Conservation (phyloP, 805 yeast species). For the Candida nonsorbophila region DNA sequence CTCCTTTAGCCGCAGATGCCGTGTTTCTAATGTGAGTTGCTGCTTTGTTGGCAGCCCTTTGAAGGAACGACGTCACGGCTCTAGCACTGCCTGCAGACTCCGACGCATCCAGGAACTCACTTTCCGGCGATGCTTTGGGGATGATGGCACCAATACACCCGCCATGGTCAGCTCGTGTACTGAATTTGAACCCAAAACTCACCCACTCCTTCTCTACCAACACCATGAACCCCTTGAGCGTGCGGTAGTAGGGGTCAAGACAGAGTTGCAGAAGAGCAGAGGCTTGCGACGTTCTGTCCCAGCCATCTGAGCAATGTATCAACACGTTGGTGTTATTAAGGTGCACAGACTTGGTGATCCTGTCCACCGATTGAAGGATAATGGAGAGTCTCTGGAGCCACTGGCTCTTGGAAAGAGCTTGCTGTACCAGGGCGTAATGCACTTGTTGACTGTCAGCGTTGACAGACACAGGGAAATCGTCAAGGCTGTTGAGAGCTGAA, state of each 20-base stretch:
- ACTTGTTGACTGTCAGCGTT: slow-evolving; percentile 8
- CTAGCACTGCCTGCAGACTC: slow-evolving; percentile 14
- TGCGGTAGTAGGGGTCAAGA: slow-evolving; percentile 85
- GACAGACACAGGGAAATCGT: slow-evolving; percentile 40
- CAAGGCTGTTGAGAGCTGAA: slow-evolving; percentile 63
- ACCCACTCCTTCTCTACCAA: slow-evolving; percentile 94
- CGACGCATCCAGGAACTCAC: slow-evolving; percentile 5
- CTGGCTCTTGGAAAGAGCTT: slow-evolving; percentile 55
- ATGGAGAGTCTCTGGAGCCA: slow-evolving; percentile 76
- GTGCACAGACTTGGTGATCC: slow-evolving; percentile 75
- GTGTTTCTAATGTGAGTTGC: slow-evolving; percentile 36
- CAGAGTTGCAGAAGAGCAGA: slow-evolving; percentile 80
- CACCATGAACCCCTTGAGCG: slow-evolving; percentile 80
- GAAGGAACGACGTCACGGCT: slow-evolving; percentile 30
- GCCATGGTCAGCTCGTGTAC: slow-evolving; percentile 77
- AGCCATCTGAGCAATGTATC: slow-evolving; percentile 96
- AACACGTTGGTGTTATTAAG: slow-evolving; percentile 77
- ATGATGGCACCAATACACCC: slow-evolving; percentile 39
- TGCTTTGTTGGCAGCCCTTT: slow-evolving; percentile 38
- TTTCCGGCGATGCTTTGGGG: slow-evolving; percentile 8
- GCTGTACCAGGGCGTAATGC: slow-evolving; percentile 32
- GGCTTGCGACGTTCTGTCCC: slow-evolving; percentile 95
- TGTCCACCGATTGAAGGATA: slow-evolving; percentile 69
- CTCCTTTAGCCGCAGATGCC: slow-evolving; percentile 20
- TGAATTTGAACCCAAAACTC: slow-evolving; percentile 87